A percentile compares a stretch with the other conserved stretches of the same genome.
These are phyloP conservation scores for Huntiella bhutanensis DNA, from an alignment of 2,329 filamentous ascomycete genomes.

Conservation along the genomic window DNA sequence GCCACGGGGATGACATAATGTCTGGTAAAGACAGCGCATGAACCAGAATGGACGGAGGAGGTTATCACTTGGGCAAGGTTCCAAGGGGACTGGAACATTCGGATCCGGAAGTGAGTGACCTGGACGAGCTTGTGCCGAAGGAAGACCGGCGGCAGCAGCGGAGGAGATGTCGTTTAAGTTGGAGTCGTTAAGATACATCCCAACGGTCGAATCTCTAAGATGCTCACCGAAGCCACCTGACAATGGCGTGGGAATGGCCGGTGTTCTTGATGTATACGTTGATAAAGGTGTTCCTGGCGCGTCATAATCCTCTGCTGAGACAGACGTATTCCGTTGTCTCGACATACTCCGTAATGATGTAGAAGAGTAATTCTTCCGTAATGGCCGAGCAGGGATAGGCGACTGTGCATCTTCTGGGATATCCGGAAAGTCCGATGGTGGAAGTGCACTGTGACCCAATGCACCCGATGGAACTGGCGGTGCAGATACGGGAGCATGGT, in stretches of 20 bases:
- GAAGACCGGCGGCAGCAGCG: neutral
- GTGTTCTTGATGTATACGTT: slow-evolving; percentile 32
- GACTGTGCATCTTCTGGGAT: slow-evolving; percentile 23
- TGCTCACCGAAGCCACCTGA: slow-evolving; percentile 41
- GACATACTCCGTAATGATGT: slow-evolving; percentile 47
- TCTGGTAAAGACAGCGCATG: slow-evolving; percentile 87
- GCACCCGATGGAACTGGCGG: slow-evolving; percentile 4
- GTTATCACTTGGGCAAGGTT: slow-evolving; percentile 77
- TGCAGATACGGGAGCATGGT: slow-evolving; percentile 7
- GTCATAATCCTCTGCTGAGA: slow-evolving; percentile 40
- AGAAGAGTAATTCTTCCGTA: slow-evolving; percentile 52
- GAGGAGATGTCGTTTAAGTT: slow-evolving; percentile 40
- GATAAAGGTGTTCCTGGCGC: slow-evolving; percentile 60
- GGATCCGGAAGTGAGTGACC: slow-evolving; percentile 42
- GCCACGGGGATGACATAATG: slow-evolving; percentile 73
- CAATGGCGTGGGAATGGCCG: slow-evolving; percentile 49
- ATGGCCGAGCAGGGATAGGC: slow-evolving; percentile 29
- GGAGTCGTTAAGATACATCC: slow-evolving; percentile 66
- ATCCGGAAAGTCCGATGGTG: slow-evolving; percentile 9
- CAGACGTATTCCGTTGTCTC: slow-evolving; percentile 55
- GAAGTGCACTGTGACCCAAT: neutral
- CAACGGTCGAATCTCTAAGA: slow-evolving; percentile 39
- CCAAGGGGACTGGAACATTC: slow-evolving; percentile 53
- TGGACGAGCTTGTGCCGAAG: slow-evolving; percentile 27
- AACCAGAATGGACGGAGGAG: slow-evolving; percentile 94